These are phyloP conservation scores for Pichia heedii DNA, from an alignment of 805 yeast genomes.

Conservation along the genomic window DNA sequence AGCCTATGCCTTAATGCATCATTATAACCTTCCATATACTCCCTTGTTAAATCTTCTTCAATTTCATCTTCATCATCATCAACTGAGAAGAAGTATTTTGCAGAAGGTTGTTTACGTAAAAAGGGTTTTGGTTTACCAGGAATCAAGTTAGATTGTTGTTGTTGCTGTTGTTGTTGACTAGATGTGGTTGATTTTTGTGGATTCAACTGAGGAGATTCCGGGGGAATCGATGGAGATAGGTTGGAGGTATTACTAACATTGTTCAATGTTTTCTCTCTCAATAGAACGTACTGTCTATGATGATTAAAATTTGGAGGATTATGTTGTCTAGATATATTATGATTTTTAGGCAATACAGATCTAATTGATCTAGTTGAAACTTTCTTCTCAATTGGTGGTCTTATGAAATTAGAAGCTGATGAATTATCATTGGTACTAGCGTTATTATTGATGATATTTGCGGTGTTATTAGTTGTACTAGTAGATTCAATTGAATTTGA, in stretches of 20 bases:
- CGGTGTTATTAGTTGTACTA: not conserved
- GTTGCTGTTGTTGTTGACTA: slow-evolving; percentile 11
- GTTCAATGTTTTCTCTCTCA: slow-evolving; percentile 19
- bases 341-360: slow-evolving; percentile 14
- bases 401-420: not conserved
- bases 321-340: slow-evolving; percentile 12
- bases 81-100: slow-evolving; percentile 52
- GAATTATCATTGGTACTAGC: not conserved
- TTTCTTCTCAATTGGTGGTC: slow-evolving; percentile 2
- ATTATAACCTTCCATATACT: slow-evolving; percentile 62
- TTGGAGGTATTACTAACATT: not conserved
- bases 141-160: slow-evolving; percentile 3
- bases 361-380: slow-evolving; percentile 10
- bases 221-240: slow-evolving; percentile 3
- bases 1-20: slow-evolving; percentile 54
- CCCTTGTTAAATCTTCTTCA: slow-evolving; percentile 47
- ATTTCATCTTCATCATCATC: slow-evolving; percentile 76
- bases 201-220: slow-evolving; percentile 8
- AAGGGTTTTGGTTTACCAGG: slow-evolving; percentile 16
- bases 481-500: not conserved
- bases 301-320: slow-evolving; percentile 18
- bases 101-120: slow-evolving; percentile 21
- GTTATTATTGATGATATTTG: not conserved
- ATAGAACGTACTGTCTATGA: slow-evolving; percentile 25
- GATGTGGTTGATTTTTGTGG: slow-evolving; percentile 9